Evolutionary conservation across 73 alveolate genomes (phyloP), one percentile per base, ranked within the genome.

Genomic region (Effrenium voratum): DNA sequence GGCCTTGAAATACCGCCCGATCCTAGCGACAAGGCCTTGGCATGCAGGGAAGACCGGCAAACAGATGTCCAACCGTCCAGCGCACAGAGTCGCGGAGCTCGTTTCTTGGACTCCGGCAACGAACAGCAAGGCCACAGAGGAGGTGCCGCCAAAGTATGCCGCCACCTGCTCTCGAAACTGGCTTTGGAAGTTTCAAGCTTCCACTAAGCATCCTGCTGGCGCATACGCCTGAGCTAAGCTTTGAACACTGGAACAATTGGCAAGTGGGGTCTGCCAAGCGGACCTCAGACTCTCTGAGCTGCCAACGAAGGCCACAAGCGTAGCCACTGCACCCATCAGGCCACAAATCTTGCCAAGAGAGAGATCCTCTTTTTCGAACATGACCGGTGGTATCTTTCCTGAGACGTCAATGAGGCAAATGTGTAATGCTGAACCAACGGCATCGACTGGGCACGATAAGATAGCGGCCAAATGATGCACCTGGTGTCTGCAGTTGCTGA

Each of bases 61-160:
- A 52, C 19, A 19, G 28, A 10, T 10, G 66, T 13, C n/a, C n/a
- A n/a, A n/a, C n/a, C n/a, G n/a, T n/a, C n/a, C n/a, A n/a, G n/a
- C n/a, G n/a, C 45, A 36, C 10, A n/a, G 16, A 30, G 28, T 46
- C 47, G 24, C 47, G 46, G 49, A 5, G 47, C 50, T 44, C 49
- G 46, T 28, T 28, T 36, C 24, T 28, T 41, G 38, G 50, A 44
- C 59, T 44, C 93, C 15, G 50, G 26, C 93, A 40, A 87, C 95
- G 38, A 87, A 87, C 38, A 87, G 95, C 83, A 87, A 34, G 49
- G 95, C 95, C 46, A 87, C 81, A 26, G 95, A 87, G 41, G 95
- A 87, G 49, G 95, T 87, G n/a, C 95, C 95, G 15, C 95, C 95
- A 41, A 87, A 43, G 45, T 32, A 46, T 28, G 44, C 68, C 8